phyloP scores from a whole-genome alignment of 108 stramenopile genomes.

The Licmophora abbreviata region DNA sequence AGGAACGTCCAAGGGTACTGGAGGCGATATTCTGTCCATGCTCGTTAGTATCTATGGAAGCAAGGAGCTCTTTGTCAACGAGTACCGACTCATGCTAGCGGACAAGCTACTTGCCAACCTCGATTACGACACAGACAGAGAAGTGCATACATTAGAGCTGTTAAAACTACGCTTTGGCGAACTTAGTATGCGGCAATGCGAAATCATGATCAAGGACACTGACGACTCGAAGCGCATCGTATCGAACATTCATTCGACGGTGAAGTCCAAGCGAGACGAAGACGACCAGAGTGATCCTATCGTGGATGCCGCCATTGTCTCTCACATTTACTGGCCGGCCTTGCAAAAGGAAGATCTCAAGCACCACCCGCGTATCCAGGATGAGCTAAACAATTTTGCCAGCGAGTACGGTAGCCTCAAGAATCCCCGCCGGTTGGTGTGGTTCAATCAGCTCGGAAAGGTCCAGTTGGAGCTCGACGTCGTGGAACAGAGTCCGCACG shows the following conservation, averaged over 20 bases:
- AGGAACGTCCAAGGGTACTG: constrained; percentile 23
- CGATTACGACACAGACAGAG: constrained; percentile 86
- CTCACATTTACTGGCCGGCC: constrained; percentile 97
- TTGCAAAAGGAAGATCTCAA: constrained; percentile 71
- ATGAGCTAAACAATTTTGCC: constrained; percentile 57
- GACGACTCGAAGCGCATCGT: constrained; percentile 93
- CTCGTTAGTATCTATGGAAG: constrained; percentile 97
- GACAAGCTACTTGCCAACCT: constrained; percentile 89
- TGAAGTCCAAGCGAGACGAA: constrained; percentile 25
- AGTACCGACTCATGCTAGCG: constrained; percentile 93
- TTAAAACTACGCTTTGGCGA: constrained; percentile 96
- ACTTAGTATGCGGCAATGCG: constrained; percentile 83
- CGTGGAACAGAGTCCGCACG: constrained; percentile 40
- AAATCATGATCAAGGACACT: constrained; percentile 97
- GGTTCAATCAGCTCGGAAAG: constrained; percentile 79
- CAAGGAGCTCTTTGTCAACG: constrained; percentile 95
- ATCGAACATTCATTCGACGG: constrained; percentile 58
- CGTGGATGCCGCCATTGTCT: constrained; percentile 83
- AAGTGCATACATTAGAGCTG: constrained; percentile 92
- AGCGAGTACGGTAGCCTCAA: constrained; percentile 77
- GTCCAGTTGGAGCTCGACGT: constrained; percentile 92
- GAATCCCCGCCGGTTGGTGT: constrained; percentile 86
- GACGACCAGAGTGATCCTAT: constrained; percentile 16
- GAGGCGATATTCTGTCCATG: constrained; percentile 87
- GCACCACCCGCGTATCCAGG: constrained; percentile 73